Evolutionary conservation across 2,329 filamentous ascomycete species (phyloP), one percentile per base, ranked within the genome.

Genomic region (Cylindrodendrum hubeiense): DNA sequence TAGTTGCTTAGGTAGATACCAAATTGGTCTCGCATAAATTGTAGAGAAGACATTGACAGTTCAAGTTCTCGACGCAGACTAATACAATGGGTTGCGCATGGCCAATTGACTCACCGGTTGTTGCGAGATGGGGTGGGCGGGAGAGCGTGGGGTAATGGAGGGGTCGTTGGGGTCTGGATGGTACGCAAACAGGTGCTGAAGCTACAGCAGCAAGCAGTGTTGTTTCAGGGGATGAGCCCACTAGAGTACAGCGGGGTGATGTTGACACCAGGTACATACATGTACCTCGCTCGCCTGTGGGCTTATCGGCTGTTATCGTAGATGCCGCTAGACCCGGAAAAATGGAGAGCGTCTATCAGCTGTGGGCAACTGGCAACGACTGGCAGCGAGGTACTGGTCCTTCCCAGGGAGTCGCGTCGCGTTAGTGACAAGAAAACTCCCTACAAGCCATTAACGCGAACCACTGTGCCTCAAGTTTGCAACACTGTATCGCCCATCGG

Each of bases 1-100:
- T 51, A 98, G 85, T 53, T 88, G 81, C 72, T 90, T 87, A 8
- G 87, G 86, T 6, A 88, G 87, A 86, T 6, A 88, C 92, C 94
- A 94, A 98, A 82, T 98, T 98, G 69, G 89, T 90, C 79, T 98
- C 95, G 3, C 95, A 57, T 94, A 92, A 26, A 97, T 82, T 0
- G 94, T 97, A 13, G 89, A 91, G n/a, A 91, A 81, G 1, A 98
- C 95, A 75, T 98, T 98, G 62, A 91, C 85, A 0, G 28, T 39
- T 46, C 19, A 44, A 60, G 24, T 44, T 44, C 57, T 57, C 19
- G 13, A 51, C 26, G 19, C 21, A 46, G 19, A 34, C 33, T 26
- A 46, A 46, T n/a, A n/a, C n/a, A 46, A 26, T 24, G 22, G 26
- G 28, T 30, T 47, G 22, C 37, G 39, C 34, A 15, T 19, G 51